Conservation (phyloP, 495 filamentous ascomycete genomes). For the Penicillium lagena region DNA sequence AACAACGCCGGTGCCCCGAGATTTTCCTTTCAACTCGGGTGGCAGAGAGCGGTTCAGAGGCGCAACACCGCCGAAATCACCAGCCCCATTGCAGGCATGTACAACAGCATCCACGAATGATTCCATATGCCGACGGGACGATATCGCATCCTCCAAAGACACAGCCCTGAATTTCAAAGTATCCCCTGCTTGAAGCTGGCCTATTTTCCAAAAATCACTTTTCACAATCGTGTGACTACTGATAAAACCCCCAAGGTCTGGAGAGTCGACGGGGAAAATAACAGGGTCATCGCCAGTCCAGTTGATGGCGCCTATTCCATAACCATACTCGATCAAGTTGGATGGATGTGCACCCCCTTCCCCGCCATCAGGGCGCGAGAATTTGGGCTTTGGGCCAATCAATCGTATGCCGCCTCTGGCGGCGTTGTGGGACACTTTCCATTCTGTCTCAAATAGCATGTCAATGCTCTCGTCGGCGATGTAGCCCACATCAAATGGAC, state of each 20-base stretch:
- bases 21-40: too few relatives aligned
- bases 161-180: conserved; percentile 39
- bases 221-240: conserved; percentile 47
- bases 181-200: conserved; percentile 55
- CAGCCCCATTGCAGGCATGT: neutral
- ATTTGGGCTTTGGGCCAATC: conserved; percentile 48
- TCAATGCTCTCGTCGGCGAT: conserved; percentile 43
- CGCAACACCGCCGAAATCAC: too few relatives aligned
- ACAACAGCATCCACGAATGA: conserved; percentile 12
- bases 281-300: conserved; percentile 54
- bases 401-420: conserved; percentile 51
- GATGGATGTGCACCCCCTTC: conserved; percentile 55
- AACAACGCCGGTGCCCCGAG: too few relatives aligned
- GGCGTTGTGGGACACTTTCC: conserved; percentile 55
- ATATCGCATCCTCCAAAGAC: conserved; percentile 40
- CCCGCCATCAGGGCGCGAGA: conserved; percentile 50
- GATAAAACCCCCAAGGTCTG: conserved; percentile 55
- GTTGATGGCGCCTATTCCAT: conserved; percentile 47
- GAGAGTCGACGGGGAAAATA: conserved; percentile 52
- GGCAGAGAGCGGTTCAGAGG: too few relatives aligned
- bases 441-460: conserved; percentile 49
- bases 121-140: conserved; percentile 22
- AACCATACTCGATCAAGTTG: conserved; percentile 56
- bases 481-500: conserved; percentile 52
- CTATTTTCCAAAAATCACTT: conserved; percentile 53